Evolutionary conservation across 805 yeast species (phyloP).

Genomic region (Cyberlindnera maclurae): DNA sequence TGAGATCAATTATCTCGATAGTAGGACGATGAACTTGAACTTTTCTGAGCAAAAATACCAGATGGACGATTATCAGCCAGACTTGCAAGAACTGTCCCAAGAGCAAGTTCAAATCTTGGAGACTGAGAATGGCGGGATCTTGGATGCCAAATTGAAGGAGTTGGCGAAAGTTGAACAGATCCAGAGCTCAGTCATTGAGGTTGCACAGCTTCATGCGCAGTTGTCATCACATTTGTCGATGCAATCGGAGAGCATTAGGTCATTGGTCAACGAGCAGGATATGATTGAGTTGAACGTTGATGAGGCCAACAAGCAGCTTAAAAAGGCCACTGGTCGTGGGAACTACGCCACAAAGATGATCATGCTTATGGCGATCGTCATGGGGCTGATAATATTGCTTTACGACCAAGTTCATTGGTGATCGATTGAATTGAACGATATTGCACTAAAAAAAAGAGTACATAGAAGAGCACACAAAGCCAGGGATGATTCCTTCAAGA

Average conservation of each 20-base stretch:
- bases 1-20: constrained; percentile 12
- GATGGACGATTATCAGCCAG: constrained; percentile 6
- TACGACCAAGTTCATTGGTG: constrained; percentile 2
- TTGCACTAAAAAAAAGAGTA: neutral
- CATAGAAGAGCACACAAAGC: too few species aligned
- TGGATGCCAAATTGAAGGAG: constrained; percentile 52
- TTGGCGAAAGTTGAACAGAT: constrained; percentile 52
- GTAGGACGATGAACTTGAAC: constrained; percentile 10
- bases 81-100: constrained; percentile 25
- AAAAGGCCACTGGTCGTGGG: constrained; percentile 60
- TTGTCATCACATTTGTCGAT: constrained; percentile 62
- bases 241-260: constrained; percentile 65
- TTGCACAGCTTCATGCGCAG: constrained; percentile 68
- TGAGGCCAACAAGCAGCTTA: constrained; percentile 65
- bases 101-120: constrained; percentile 54
- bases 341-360: constrained; percentile 54
- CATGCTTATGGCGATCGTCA: constrained; percentile 43
- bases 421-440: neutral
- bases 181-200: constrained; percentile 60
- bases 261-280: constrained; percentile 59
- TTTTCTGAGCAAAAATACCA: constrained; percentile 16
- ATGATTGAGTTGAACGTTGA: constrained; percentile 57
- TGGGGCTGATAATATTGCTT: constrained; percentile 50
- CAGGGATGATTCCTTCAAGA: too few species aligned
- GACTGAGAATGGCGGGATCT: constrained; percentile 48